Conservation (phyloP, 345 rosid species). For the Excoecaria agallocha region DNA sequence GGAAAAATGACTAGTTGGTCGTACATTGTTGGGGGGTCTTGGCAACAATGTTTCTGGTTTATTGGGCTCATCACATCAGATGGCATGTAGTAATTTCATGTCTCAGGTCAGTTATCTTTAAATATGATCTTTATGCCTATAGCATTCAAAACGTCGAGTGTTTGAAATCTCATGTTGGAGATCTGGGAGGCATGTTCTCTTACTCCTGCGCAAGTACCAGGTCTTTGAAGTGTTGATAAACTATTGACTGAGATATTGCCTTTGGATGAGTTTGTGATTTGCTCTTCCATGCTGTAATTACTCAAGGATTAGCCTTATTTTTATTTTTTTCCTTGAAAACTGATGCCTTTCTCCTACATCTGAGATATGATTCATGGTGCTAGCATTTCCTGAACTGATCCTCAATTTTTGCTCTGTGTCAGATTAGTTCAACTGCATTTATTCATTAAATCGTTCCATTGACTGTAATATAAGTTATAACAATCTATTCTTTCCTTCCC, state of each 20-base stretch:
- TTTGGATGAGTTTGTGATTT: neutral
- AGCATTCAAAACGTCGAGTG: neutral
- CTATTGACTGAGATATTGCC: neutral
- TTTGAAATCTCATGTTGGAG: neutral
- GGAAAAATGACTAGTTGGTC: conserved; percentile 28
- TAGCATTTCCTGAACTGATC: neutral
- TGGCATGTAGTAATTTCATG: conserved; percentile 28
- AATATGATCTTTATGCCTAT: neutral
- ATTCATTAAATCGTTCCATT: neutral
- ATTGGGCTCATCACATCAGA: conserved; percentile 32
- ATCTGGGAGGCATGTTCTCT: neutral
- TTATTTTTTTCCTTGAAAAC: neutral
- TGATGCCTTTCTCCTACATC: neutral
- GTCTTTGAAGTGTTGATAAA: neutral
- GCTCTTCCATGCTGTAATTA: neutral
- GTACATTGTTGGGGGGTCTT: conserved; percentile 49
- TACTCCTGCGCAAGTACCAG: neutral
- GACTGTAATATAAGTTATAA: neutral
- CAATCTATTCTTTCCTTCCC: neutral
- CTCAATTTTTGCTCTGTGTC: neutral
- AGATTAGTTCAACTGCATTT: neutral
- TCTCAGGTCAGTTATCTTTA: conserved; percentile 41
- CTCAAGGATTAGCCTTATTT: neutral
- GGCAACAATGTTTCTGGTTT: conserved; percentile 34
- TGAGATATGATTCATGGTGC: neutral